These are phyloP conservation scores for Isoetes taiwanensis DNA, from an alignment of 75 land plant genomes.

Conservation along the genomic window DNA sequence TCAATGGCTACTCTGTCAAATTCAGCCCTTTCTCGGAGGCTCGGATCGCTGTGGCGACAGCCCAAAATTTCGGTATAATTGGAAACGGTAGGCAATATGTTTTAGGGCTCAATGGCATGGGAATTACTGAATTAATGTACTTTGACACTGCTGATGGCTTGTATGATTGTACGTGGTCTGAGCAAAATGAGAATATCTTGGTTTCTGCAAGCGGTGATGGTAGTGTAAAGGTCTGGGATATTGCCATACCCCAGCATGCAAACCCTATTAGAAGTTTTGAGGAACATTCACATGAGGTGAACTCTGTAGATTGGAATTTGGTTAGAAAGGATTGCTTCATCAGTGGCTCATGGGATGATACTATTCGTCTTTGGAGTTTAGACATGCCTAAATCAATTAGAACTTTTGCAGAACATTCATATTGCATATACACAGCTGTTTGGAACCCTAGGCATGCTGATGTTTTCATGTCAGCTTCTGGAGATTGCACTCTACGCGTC, in stretches of 20 bases:
- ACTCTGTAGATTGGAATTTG: constrained; percentile 73
- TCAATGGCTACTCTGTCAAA: constrained; percentile 82
- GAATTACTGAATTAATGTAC: constrained; percentile 35
- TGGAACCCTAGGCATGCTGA: constrained; percentile 95
- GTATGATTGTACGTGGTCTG: constrained; percentile 89
- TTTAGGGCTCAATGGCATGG: constrained; percentile 46
- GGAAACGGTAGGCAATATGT: constrained; percentile 91
- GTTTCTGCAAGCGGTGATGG: constrained; percentile 91
- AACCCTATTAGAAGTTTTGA: constrained; percentile 68
- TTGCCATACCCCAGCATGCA: constrained; percentile 46
- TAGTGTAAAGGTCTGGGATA: constrained; percentile 73
- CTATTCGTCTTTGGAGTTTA: constrained; percentile 69
- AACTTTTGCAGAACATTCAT: constrained; percentile 76
- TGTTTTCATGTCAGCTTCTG: constrained; percentile 83
- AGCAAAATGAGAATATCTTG: constrained; percentile 65
- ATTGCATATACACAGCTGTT: constrained; percentile 65
- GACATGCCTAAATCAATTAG: constrained; percentile 59
- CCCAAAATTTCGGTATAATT: constrained; percentile 92
- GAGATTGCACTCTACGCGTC: constrained; percentile 70
- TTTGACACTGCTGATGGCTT: constrained; percentile 84
- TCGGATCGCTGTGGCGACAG: constrained; percentile 78
- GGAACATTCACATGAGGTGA: constrained; percentile 80
- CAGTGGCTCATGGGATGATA: constrained; percentile 83
- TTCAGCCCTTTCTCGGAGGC: constrained; percentile 89
- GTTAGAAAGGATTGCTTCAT: constrained; percentile 77